These are phyloP conservation scores for Talaromyces albobiverticillius DNA, from an alignment of 2,329 filamentous ascomycete species.

Conservation along the genomic window DNA sequence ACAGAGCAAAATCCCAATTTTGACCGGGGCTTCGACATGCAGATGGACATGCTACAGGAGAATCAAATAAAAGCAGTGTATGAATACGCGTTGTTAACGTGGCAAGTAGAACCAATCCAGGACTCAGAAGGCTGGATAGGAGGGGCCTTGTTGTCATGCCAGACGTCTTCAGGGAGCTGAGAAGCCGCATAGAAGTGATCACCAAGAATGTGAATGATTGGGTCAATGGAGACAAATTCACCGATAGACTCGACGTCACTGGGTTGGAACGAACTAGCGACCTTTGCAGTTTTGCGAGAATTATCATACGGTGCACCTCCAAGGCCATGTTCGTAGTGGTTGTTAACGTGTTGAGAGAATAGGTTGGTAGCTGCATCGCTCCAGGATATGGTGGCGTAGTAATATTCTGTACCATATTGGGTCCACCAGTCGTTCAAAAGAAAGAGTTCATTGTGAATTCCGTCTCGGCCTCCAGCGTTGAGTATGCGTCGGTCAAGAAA, in stretches of 20 bases:
- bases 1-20: neutral
- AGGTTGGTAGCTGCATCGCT: conserved; percentile 4
- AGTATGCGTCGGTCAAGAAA: conserved; percentile 30
- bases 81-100: neutral
- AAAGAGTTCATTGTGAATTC: conserved; percentile 19
- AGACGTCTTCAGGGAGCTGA: neutral
- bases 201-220: conserved; percentile 14
- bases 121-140: neutral
- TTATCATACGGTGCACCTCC: neutral
- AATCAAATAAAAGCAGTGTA: conserved; percentile 8
- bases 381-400: conserved; percentile 35
- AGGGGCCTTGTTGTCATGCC: neutral
- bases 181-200: conserved; percentile 7
- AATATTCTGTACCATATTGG: conserved; percentile 25
- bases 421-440: conserved; percentile 28
- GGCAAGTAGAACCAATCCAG: neutral
- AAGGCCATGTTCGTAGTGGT: neutral
- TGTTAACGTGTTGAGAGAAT: neutral
- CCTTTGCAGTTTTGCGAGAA: conserved; percentile 9
- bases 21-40: neutral
- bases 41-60: neutral
- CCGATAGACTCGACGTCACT: conserved; percentile 21
- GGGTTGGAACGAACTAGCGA: conserved; percentile 28
- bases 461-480: conserved; percentile 11
- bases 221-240: conserved; percentile 17